phyloP scores from a whole-genome alignment of 2,329 filamentous ascomycete genomes.

The Verticillium nubilum region DNA sequence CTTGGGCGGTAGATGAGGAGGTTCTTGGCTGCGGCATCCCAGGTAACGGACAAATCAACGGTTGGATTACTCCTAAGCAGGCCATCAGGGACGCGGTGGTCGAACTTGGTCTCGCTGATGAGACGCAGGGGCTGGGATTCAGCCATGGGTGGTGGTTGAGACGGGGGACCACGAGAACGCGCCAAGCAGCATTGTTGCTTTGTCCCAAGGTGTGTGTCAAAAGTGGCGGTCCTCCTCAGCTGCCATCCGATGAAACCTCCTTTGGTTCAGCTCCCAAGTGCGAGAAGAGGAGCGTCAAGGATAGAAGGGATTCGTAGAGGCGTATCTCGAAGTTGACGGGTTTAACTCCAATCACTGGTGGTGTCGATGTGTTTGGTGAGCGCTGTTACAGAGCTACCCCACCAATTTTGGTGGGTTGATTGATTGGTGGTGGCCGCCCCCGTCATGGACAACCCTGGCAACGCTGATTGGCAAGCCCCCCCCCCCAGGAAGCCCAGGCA shows the following conservation, averaged over 20 bases:
- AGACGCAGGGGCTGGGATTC: constrained; percentile 33
- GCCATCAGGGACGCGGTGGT: constrained; percentile 46
- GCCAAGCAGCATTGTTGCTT: not conserved
- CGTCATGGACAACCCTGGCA: too few species aligned
- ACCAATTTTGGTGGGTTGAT: too few species aligned
- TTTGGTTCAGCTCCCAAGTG: too few species aligned
- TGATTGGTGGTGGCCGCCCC: too few species aligned
- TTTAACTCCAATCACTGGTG: too few species aligned
- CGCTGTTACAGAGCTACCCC: too few species aligned
- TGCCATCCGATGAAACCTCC: not conserved
- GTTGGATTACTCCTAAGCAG: constrained; percentile 74
- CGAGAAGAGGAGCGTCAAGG: too few species aligned
- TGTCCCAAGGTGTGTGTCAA: not conserved
- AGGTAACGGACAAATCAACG: constrained; percentile 74
- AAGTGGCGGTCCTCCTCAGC: not conserved
- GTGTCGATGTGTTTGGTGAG: too few species aligned
- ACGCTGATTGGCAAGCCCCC: too few species aligned
- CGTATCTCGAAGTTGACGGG: too few species aligned
- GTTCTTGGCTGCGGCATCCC: constrained; percentile 60
- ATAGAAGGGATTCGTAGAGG: too few species aligned
- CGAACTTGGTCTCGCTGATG: constrained; percentile 53
- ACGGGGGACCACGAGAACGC: not conserved
- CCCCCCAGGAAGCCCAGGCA: too few species aligned
- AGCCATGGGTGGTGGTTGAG: constrained; percentile 11
- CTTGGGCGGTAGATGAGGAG: constrained; percentile 75